Conservation (phyloP, 345 rosid species). For the Geranium brycei region DNA sequence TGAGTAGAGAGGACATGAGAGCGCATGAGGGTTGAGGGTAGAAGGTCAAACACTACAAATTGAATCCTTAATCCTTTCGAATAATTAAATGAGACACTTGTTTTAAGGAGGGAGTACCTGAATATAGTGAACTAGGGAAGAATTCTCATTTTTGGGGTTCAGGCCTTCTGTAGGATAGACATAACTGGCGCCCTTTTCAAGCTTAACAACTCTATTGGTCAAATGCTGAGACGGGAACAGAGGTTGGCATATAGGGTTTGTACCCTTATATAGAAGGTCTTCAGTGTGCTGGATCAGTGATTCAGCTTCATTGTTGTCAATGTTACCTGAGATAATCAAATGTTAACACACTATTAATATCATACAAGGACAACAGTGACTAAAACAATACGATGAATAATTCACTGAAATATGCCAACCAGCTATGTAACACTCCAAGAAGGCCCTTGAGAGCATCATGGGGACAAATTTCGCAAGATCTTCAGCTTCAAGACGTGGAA, state of each 20-base stretch:
- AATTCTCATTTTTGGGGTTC: constrained; percentile 76
- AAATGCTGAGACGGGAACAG: constrained; percentile 67
- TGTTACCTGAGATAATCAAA: constrained; percentile 42
- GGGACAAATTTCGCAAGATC: constrained; percentile 66
- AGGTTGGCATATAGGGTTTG: constrained; percentile 56
- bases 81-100: no score
- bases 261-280: constrained; percentile 40
- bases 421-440: constrained; percentile 68
- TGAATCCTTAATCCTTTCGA: no score
- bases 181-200: constrained; percentile 44
- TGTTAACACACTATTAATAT: constrained; percentile 3
- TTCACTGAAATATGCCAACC: constrained; percentile 24
- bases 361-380: neutral
- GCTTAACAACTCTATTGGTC: constrained; percentile 69
- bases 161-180: constrained; percentile 50
- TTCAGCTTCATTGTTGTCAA: constrained; percentile 56
- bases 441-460: constrained; percentile 60
- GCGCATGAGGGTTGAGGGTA: no score
- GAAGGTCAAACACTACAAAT: no score
- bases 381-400: neutral
- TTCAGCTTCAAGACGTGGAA: constrained; percentile 44
- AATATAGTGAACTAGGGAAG: constrained; percentile 69
- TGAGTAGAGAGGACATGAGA: no score
- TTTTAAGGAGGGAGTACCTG: constrained; percentile 36
- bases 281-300: constrained; percentile 53